phyloP scores from a whole-genome alignment of 208 protist species.

The Acanthamoeba pearcei region DNA sequence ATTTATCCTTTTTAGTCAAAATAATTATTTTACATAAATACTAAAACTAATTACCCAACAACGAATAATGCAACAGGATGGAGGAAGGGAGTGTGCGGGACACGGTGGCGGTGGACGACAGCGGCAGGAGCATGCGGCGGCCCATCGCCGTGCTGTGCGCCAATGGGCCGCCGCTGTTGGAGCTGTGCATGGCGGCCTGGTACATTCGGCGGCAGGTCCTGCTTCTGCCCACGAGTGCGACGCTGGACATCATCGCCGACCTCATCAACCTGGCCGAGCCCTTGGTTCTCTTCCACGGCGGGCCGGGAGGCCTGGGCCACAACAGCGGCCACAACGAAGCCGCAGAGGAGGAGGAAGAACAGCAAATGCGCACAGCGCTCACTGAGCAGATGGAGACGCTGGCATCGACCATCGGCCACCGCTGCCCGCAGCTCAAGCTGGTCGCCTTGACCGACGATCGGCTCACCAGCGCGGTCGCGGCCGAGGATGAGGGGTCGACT shows the following conservation, averaged over 20 bases:
- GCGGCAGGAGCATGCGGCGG: background rate
- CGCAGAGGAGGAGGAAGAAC: background rate
- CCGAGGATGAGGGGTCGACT: background rate
- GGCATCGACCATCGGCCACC: background rate
- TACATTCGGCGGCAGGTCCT: conserved; percentile 44
- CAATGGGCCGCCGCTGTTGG: background rate
- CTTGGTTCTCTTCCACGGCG: conserved; percentile 31
- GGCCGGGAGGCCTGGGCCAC: background rate
- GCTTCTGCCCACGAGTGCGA: conserved; percentile 63
- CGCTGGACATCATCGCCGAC: conserved; percentile 63
- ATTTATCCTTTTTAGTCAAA: background rate
- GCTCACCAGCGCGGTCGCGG: background rate
- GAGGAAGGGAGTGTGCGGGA: background rate
- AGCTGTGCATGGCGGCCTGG: conserved; percentile 65
- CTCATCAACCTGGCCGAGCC: conserved; percentile 52
- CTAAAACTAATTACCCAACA: background rate
- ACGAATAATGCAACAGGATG: background rate
- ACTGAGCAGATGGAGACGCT: conserved; percentile 25
- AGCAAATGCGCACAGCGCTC: background rate
- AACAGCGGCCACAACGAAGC: background rate
- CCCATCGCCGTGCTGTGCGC: conserved; percentile 41
- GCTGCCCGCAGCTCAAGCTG: conserved; percentile 15
- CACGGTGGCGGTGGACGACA: background rate
- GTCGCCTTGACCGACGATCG: background rate
- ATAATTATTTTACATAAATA: background rate